These are phyloP conservation scores for Neurospora sp. DNA, from an alignment of 495 filamentous ascomycete genomes.

Conservation along the genomic window DNA sequence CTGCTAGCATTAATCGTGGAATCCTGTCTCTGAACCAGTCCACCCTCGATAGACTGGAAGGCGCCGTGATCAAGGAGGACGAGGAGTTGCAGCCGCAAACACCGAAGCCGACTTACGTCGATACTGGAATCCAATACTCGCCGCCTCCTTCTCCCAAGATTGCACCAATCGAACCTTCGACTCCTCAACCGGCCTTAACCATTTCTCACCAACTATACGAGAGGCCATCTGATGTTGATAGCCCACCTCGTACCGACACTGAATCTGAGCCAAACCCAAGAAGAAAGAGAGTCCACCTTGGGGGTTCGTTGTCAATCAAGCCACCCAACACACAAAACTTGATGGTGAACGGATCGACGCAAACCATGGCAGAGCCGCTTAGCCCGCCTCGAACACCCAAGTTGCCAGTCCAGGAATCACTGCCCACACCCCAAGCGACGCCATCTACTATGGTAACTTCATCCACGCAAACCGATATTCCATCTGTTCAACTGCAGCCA, in stretches of 20 bases:
- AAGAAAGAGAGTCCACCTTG: conserved; percentile 49
- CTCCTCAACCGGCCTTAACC: conserved; percentile 23
- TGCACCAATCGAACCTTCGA: conserved; percentile 28
- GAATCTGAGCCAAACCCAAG: conserved; percentile 65
- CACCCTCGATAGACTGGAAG: conserved; percentile 40
- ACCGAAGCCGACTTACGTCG: conserved; percentile 42
- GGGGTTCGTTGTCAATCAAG: conserved; percentile 32
- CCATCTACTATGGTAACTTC: conserved; percentile 27
- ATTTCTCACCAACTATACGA: conserved; percentile 19
- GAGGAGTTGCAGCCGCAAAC: conserved; percentile 23
- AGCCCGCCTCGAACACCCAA: conserved; percentile 63
- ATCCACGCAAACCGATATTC: conserved; percentile 65
- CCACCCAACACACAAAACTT: conserved; percentile 18
- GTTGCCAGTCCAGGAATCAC: conserved; percentile 27
- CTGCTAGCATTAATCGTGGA: conserved; percentile 38
- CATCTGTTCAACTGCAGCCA: conserved; percentile 19
- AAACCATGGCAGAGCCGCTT: conserved; percentile 56
- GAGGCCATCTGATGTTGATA: conserved; percentile 28
- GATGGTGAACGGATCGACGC: conserved; percentile 64
- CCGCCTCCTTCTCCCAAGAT: conserved; percentile 64
- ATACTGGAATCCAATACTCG: conserved; percentile 72
- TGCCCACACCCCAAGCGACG: conserved; percentile 11
- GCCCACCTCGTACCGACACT: conserved; percentile 33
- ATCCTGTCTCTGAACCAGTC: conserved; percentile 36
- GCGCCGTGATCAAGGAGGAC: conserved; percentile 39